Evolutionary conservation across 78 protist genomes (phyloP).

Genomic region (Planoprotostelium fungivorum): DNA sequence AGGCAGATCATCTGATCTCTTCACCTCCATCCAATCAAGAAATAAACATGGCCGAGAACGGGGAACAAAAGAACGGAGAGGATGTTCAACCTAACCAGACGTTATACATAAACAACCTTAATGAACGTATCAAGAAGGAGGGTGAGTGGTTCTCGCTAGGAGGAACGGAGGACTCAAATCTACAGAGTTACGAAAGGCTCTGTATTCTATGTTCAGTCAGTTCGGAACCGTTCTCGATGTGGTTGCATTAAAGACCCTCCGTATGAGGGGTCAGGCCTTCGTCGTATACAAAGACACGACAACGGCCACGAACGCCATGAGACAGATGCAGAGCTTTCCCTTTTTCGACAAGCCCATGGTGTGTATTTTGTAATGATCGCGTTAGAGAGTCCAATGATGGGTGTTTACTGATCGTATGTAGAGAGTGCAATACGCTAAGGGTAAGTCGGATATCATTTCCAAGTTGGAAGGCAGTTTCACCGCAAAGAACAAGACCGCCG

Average conservation of each 20-base stretch:
- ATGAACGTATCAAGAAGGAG: constrained; percentile 75
- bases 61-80: neutral
- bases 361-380: neutral
- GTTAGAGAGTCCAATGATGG: neutral
- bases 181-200: constrained; percentile 47
- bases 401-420: constrained; percentile 3
- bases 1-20: neutral
- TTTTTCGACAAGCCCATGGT: constrained; percentile 87
- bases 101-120: constrained; percentile 86
- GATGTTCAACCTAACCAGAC: constrained; percentile 76
- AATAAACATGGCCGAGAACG: neutral
- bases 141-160: too few relatives aligned
- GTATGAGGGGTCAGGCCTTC: constrained; percentile 95
- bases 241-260: constrained; percentile 73
- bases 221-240: constrained; percentile 80
- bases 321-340: constrained; percentile 73
- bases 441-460: constrained; percentile 81
- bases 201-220: constrained; percentile 48
- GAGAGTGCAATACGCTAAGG: constrained; percentile 57
- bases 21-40: neutral
- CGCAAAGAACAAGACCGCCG: constrained; percentile 27
- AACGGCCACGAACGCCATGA: constrained; percentile 80
- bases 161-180: too few relatives aligned
- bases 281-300: constrained; percentile 80
- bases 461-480: constrained; percentile 79